These are phyloP conservation scores for Solanum chacoense DNA, from an alignment of 305 asterid species.

Conservation along the genomic window DNA sequence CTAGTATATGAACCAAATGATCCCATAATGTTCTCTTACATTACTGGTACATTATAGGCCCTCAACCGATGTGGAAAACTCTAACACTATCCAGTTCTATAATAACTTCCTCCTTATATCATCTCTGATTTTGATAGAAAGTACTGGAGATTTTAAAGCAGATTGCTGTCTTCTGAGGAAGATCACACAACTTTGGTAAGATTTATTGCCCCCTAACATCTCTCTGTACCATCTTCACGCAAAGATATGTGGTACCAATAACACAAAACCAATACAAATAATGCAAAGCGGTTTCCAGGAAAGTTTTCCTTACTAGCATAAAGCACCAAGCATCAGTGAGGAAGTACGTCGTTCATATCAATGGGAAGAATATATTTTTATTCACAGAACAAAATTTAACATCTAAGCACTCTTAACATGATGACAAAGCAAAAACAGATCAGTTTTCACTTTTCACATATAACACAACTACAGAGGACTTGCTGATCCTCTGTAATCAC, in stretches of 20 bases:
- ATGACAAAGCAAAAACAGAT: not conserved
- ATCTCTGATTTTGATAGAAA: not conserved
- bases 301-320: not conserved
- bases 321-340: not conserved
- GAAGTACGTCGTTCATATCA: not conserved
- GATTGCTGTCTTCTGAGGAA: not conserved
- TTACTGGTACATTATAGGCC: not conserved
- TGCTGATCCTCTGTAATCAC: not conserved
- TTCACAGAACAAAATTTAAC: not conserved
- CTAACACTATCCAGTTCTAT: not conserved
- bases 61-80: not conserved
- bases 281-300: not conserved
- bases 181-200: not conserved
- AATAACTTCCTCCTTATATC: not conserved
- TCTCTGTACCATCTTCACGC: not conserved
- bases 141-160: not conserved
- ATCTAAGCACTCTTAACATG: not conserved
- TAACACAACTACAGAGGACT: not conserved
- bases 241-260: not conserved
- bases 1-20: not conserved
- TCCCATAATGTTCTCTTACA: not conserved
- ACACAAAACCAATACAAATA: not conserved
- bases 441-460: not conserved
- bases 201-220: not conserved
- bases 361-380: not conserved